Evolutionary conservation across 1,284 basidiomycete genomes (phyloP).

Genomic region (Cystobasidiaceae sp.): DNA sequence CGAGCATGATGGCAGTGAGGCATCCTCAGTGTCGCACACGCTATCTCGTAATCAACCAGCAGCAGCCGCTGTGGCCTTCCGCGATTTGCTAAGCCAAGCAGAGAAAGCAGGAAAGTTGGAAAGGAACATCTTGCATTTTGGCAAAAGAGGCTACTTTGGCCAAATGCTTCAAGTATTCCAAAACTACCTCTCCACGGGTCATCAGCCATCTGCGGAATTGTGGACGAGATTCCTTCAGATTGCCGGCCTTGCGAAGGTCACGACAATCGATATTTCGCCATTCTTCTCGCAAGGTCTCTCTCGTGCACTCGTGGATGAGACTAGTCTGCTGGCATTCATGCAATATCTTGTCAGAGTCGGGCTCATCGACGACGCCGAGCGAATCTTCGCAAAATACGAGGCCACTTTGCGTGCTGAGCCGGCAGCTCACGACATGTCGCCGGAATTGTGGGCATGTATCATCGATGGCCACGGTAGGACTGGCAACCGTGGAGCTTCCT

Average conservation of each 20-base stretch:
- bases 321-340: slow-evolving; percentile 2
- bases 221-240: not conserved
- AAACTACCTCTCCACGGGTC: slow-evolving; percentile 2
- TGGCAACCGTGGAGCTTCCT: not conserved
- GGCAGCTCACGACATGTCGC: not conserved
- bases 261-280: not conserved
- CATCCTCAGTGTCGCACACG: too few relatives aligned
- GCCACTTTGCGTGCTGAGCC: slow-evolving; percentile 1
- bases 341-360: not conserved
- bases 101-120: too few relatives aligned
- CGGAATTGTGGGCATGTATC: not conserved
- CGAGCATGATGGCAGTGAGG: too few relatives aligned
- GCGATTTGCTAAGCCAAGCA: too few relatives aligned
- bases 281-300: not conserved
- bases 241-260: not conserved
- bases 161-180: slow-evolving; percentile 10
- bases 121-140: slow-evolving; percentile 10
- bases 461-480: not conserved
- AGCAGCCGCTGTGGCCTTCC: too few relatives aligned
- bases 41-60: too few relatives aligned
- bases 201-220: not conserved
- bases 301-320: slow-evolving; percentile 12
- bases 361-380: slow-evolving; percentile 2
- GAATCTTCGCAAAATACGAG: not conserved
- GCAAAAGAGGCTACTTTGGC: not conserved